phyloP scores from a whole-genome alignment of 2,329 filamentous ascomycete genomes.

The Xylaria sp. region DNA sequence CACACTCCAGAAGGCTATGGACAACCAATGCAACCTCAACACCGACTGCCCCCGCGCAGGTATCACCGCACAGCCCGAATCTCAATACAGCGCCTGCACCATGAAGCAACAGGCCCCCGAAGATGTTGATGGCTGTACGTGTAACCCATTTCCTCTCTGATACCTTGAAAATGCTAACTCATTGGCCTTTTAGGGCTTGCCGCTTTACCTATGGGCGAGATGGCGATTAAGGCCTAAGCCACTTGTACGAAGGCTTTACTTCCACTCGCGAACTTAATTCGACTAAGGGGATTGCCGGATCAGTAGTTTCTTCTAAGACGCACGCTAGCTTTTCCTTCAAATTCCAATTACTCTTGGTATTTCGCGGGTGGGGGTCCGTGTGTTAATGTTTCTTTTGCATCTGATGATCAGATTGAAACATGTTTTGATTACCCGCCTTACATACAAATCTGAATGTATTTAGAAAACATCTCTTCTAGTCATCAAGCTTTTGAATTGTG shows the following conservation, averaged over 20 bases:
- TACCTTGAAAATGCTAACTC: constrained; percentile 21
- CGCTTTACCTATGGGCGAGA: constrained; percentile 48
- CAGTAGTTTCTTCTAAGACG: background rate
- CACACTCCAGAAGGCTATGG: constrained; percentile 60
- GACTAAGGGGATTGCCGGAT: background rate
- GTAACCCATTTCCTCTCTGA: background rate
- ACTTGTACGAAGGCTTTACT: background rate
- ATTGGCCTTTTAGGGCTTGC: constrained; percentile 40
- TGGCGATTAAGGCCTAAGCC: constrained; percentile 47
- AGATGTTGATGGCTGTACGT: constrained; percentile 60
- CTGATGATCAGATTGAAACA: constrained; percentile 22
- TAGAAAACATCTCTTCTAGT: constrained; percentile 18
- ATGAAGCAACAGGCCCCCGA: constrained; percentile 59
- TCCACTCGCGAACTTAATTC: constrained; percentile 8
- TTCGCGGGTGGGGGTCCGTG: background rate
- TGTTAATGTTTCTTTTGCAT: constrained; percentile 12
- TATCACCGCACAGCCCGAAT: constrained; percentile 58
- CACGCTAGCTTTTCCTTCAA: background rate
- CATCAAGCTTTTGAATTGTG: background rate
- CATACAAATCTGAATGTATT: constrained; percentile 17
- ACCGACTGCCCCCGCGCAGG: constrained; percentile 55
- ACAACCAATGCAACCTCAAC: constrained; percentile 60
- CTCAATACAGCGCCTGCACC: constrained; percentile 59
- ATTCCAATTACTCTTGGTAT: background rate
- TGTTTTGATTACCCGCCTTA: constrained; percentile 6